Evolutionary conservation across 2,329 filamentous ascomycete species (phyloP), one percentile per base, ranked within the genome.

Genomic region (Fusarium sp.): DNA sequence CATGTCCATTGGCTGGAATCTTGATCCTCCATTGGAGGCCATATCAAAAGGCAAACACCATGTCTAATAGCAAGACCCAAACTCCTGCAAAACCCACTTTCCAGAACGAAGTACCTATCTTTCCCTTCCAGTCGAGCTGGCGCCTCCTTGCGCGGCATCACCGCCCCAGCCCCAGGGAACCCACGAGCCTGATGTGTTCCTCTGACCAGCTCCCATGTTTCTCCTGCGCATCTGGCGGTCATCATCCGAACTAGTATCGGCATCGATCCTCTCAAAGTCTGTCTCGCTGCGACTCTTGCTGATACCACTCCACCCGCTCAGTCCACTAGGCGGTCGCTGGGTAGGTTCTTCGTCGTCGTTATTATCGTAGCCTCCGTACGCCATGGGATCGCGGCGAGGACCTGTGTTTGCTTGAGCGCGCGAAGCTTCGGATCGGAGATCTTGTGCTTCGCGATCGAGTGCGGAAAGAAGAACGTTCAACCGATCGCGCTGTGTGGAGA

Each of bases 221-320:
- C 78, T 79, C 65, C 76, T 76, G 57, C 79, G 76, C 26, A 81
- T 74, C 19, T 73, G 75, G 12, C 73, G 83, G 31, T 82, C 84
- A 46, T 88, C 87, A 75, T 88, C 89, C 26, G 82, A 82, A 12
- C 85, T 86, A 74, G 89, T 91, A 76, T 94, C 91, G 34, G 90
- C 89, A 67, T 96, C 92, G 71, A 97, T 93, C 78, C 93, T 92
- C 76, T 97, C 94, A 76, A 98, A 98, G 73, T 97, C 95, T 21
- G 88, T 88, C 77, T 97, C 94, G 78, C 93, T 97, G 69, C 90
- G 89, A 76, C 92, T 95, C 82, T 95, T 95, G 74, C 88, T 91
- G 74, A 97, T 81, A 5, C 84, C 88, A 65, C 85, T 86, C 73
- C 80, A 80, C 52, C 79, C 78, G 70, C 83, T 84, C 48, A 84